Evolutionary conservation across 352 stramenopile genomes (phyloP).

Genomic region (Globisporangium megalacanthum): DNA sequence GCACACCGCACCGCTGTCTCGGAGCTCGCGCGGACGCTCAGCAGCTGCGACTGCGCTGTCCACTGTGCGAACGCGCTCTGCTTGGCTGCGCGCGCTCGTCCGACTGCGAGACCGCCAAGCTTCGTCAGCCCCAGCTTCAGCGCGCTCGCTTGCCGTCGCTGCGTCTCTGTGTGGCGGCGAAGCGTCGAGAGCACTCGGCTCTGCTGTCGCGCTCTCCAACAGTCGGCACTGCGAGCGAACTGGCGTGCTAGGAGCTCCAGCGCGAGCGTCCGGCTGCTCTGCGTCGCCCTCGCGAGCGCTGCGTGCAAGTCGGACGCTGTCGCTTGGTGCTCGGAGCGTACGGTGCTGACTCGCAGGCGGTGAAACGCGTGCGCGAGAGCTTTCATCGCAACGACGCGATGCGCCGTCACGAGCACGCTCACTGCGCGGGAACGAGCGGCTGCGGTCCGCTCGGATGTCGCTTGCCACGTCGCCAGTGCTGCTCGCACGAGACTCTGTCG

Average conservation of each 20-base stretch:
- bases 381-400: slow-evolving; percentile 8
- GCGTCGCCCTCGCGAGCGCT: neutral
- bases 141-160: neutral
- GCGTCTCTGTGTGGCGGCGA: neutral
- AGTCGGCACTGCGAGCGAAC: neutral
- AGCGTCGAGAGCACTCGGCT: slow-evolving; percentile 1
- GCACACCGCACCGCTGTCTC: slow-evolving; percentile 25
- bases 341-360: neutral
- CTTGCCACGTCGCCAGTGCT: slow-evolving; percentile 9
- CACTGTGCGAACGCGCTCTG: slow-evolving; percentile 17
- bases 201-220: slow-evolving; percentile 1
- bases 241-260: neutral
- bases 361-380: slow-evolving; percentile 8
- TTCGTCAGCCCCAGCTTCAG: slow-evolving; percentile 18
- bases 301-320: slow-evolving; percentile 1
- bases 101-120: slow-evolving; percentile 21
- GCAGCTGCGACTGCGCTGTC: slow-evolving; percentile 21
- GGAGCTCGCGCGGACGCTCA: slow-evolving; percentile 17
- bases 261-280: neutral
- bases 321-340: neutral
- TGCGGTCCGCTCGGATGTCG: slow-evolving; percentile 1
- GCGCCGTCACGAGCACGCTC: neutral
- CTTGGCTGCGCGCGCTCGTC: slow-evolving; percentile 9
- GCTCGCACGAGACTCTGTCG: slow-evolving; percentile 15
- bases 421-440: slow-evolving; percentile 3